Evolutionary conservation across 73 alveolate genomes (phyloP).

Genomic region (Symbiodinium pilosum): DNA sequence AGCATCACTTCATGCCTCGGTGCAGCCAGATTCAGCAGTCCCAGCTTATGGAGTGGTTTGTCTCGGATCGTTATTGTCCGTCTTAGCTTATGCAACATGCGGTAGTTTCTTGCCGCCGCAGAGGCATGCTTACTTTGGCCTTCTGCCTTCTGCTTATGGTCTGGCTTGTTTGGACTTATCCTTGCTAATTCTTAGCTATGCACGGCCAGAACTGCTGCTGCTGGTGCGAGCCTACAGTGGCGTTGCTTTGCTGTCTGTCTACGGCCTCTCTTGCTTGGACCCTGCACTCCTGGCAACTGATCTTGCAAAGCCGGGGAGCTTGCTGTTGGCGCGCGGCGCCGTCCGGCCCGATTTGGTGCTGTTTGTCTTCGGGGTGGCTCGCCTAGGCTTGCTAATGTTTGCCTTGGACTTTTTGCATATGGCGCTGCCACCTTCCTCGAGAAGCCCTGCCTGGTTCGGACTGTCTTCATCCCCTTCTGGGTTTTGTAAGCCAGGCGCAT

Average conservation of each 20-base stretch:
- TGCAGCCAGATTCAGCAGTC: neutral
- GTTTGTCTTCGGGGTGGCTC: neutral
- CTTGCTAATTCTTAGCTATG: neutral
- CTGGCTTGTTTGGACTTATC: constrained; percentile 15
- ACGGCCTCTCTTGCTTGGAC: neutral
- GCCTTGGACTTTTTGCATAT: constrained; percentile 44
- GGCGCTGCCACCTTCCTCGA: neutral
- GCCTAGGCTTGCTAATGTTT: neutral
- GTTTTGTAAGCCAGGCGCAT: neutral
- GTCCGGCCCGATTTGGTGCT: neutral
- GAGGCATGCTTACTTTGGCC: neutral
- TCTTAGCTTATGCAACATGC: constrained; percentile 4
- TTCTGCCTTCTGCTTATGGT: constrained; percentile 15
- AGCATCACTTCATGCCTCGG: neutral
- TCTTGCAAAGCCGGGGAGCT: neutral
- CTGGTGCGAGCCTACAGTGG: neutral
- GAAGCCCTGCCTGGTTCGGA: constrained; percentile 5
- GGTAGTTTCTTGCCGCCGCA: neutral
- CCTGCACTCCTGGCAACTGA: neutral
- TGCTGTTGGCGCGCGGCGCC: neutral
- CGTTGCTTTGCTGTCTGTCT: neutral
- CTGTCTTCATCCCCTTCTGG: neutral
- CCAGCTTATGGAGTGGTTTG: constrained; percentile 40
- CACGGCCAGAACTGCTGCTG: neutral
- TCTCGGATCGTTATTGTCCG: constrained; percentile 22